phyloP scores from a whole-genome alignment of 2,329 filamentous ascomycete species.

The Stagonosporopsis rhizophila region DNA sequence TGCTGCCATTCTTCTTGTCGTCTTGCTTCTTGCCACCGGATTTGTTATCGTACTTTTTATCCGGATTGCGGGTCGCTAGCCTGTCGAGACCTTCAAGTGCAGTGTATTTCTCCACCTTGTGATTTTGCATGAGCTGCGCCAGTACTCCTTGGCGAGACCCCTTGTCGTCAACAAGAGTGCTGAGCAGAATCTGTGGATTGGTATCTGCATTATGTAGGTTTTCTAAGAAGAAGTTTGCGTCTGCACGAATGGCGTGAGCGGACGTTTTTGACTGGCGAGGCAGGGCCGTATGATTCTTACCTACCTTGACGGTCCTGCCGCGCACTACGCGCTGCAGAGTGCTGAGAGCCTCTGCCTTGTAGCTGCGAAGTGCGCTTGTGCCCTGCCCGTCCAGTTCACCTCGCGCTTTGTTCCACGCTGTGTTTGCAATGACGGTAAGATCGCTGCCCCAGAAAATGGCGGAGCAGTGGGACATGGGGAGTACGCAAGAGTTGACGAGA shows the following conservation, averaged over 20 bases:
- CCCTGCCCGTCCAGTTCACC: constrained; percentile 47
- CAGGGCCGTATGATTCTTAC: constrained; percentile 33
- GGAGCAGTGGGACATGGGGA: constrained; percentile 51
- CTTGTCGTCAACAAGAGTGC: constrained; percentile 41
- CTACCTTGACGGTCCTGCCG: constrained; percentile 49
- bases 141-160: constrained; percentile 42
- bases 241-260: constrained; percentile 13
- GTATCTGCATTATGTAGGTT: constrained; percentile 18
- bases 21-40: constrained; percentile 15
- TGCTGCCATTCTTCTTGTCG: background rate
- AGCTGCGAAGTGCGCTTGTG: constrained; percentile 38
- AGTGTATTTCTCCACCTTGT: constrained; percentile 31
- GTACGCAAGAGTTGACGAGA: constrained; percentile 46
- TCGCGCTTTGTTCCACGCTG: constrained; percentile 50
- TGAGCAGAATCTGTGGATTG: constrained; percentile 38
- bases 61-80: constrained; percentile 22
- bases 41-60: constrained; percentile 13
- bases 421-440: constrained; percentile 50
- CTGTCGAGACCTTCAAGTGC: constrained; percentile 36
- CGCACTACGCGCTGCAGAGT: constrained; percentile 45
- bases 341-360: constrained; percentile 45
- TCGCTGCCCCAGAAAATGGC: constrained; percentile 54
- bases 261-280: background rate
- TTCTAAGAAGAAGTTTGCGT: constrained; percentile 38
- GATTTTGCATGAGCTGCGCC: constrained; percentile 39